Conservation (phyloP, 805 yeast genomes). For the Candida sanyiensis region DNA sequence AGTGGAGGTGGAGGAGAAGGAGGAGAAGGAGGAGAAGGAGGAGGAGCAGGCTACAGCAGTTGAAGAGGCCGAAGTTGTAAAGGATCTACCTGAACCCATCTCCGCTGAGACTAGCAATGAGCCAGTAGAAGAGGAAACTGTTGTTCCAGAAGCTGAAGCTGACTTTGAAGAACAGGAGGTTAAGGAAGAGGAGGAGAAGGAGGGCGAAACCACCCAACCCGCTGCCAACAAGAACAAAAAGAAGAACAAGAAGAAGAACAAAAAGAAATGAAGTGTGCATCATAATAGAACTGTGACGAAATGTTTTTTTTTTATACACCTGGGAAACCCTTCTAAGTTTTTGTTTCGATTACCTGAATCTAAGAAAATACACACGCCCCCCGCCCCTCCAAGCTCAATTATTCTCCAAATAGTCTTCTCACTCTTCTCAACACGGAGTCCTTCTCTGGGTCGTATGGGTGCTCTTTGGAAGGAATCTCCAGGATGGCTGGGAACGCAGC, state of each 20-base stretch:
- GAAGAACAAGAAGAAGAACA: constrained; percentile 12
- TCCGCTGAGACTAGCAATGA: not conserved
- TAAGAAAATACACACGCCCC: not conserved
- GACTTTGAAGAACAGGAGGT: constrained; percentile 19
- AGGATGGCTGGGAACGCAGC: constrained; percentile 93
- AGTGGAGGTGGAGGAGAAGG: constrained; percentile 13
- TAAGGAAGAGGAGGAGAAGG: constrained; percentile 9
- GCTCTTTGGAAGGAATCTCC: constrained; percentile 97
- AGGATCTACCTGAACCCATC: no score
- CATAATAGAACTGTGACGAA: no score
- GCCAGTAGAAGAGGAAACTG: constrained; percentile 10
- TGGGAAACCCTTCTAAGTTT: not conserved
- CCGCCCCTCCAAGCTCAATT: constrained; percentile 12
- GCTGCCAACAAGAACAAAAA: constrained; percentile 17
- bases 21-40: constrained; percentile 8
- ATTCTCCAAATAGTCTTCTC: constrained; percentile 92
- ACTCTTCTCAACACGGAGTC: constrained; percentile 93
- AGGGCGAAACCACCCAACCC: constrained; percentile 13
- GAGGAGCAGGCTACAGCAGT: not conserved
- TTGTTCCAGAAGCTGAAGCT: constrained; percentile 4
- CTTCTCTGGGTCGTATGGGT: constrained; percentile 96
- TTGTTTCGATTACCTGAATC: constrained; percentile 9
- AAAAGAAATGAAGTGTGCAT: constrained; percentile 11
- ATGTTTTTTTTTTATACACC: no score
- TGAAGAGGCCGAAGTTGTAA: not conserved